phyloP scores from a whole-genome alignment of 257 asterid genomes.

The Anisodus acutangulus region DNA sequence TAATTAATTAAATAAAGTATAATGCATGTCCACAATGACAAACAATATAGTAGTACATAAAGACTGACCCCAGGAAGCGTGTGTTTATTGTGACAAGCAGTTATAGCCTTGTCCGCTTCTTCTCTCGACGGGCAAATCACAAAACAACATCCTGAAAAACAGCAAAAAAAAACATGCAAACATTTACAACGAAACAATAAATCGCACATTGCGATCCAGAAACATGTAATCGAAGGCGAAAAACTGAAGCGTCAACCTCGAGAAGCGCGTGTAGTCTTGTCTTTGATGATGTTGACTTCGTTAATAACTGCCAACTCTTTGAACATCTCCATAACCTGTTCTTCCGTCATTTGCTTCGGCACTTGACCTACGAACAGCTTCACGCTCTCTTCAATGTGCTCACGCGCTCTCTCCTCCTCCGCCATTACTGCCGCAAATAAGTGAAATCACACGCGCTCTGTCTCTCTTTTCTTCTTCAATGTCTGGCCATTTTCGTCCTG shows the following conservation, averaged over 20 bases:
- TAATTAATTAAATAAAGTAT: not conserved
- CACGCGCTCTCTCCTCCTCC: slow-evolving; percentile 50
- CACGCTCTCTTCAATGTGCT: slow-evolving; percentile 73
- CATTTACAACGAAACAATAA: slow-evolving; percentile 28
- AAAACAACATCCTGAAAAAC: slow-evolving; percentile 79
- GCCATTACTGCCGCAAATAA: slow-evolving; percentile 58
- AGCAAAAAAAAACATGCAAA: slow-evolving; percentile 16
- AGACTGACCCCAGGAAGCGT: slow-evolving; percentile 83
- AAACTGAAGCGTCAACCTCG: slow-evolving; percentile 61
- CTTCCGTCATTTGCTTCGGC: slow-evolving; percentile 87
- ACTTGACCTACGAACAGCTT: slow-evolving; percentile 97
- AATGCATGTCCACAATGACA: not conserved
- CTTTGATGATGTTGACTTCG: slow-evolving; percentile 88
- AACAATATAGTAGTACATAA: not conserved
- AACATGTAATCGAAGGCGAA: not conserved
- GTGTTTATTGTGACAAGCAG: slow-evolving; percentile 83
- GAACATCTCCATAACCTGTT: slow-evolving; percentile 69
- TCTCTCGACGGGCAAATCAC: slow-evolving; percentile 84
- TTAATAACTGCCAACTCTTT: slow-evolving; percentile 73
- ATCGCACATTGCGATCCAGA: slow-evolving; percentile 60
- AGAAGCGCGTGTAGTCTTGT: slow-evolving; percentile 84
- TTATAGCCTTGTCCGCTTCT: slow-evolving; percentile 94
- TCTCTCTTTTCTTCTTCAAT: not conserved
- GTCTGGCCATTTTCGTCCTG: not conserved
- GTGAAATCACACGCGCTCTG: slow-evolving; percentile 23